Conservation (phyloP, 106 monocot genomes). For the Allium cepa region DNA sequence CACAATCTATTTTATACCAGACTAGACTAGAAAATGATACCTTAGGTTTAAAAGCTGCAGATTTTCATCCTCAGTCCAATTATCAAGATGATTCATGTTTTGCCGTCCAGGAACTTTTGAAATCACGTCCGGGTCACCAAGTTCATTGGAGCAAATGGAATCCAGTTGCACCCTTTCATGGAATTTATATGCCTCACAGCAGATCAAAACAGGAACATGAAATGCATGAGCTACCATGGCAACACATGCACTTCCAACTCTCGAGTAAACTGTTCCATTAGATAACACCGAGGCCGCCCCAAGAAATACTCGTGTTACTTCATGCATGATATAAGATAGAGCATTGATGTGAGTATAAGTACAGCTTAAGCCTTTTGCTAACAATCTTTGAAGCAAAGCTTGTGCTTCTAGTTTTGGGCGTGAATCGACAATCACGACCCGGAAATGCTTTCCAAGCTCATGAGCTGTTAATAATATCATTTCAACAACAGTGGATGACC, state of each 20-base stretch:
- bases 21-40: conserved; percentile 31
- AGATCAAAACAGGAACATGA: conserved; percentile 80
- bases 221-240: conserved; percentile 98
- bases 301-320: conserved; percentile 84
- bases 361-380: conserved; percentile 72
- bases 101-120: conserved; percentile 58
- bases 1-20: not conserved
- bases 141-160: conserved; percentile 96
- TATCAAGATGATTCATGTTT: conserved; percentile 55
- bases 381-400: conserved; percentile 56
- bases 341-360: conserved; percentile 96
- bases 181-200: conserved; percentile 99
- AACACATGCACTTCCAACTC: conserved; percentile 91
- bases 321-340: conserved; percentile 95
- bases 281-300: conserved; percentile 89
- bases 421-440: conserved; percentile 86
- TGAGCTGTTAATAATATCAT: conserved; percentile 72
- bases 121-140: conserved; percentile 91
- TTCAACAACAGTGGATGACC: conserved; percentile 82
- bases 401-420: conserved; percentile 93
- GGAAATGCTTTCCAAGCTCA: conserved; percentile 68
- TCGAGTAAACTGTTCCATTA: conserved; percentile 93
- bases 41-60: conserved; percentile 91
- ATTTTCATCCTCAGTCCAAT: conserved; percentile 69
- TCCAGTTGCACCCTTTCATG: conserved; percentile 95